Evolutionary conservation across 2,329 filamentous ascomycete genomes (phyloP), one percentile per base, ranked within the genome.

Genomic region (Sclerotinia subarctica): DNA sequence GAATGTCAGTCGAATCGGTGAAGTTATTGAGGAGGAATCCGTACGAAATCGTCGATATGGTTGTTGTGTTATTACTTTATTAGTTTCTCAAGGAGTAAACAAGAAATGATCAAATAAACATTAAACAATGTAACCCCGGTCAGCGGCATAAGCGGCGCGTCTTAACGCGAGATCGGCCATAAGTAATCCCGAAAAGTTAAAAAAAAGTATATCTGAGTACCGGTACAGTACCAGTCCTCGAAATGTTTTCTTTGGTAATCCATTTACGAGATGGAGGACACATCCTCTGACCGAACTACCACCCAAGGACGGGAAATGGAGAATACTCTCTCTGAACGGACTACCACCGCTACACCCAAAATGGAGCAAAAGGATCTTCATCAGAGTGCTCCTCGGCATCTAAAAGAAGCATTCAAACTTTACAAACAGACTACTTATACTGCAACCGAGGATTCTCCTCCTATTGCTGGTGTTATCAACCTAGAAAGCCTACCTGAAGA

Each of bases 371-470:
- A 94, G 3, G 90, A 96, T 78, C 89, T 93, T 38, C 87, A 94
- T 77, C 88, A 93, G 78, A 88, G 89, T 73, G 92, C 93, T 1
- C 91, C 93, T 3, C 86, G 88, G 17, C 78, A 82, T 62, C 82
- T 97, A 72, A 88, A 89, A 70, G 81, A 84, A 57, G 81, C 88
- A 66, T 97, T 93, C 86, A 97, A 97, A 78, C 81, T 80, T 53
- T 92, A 66, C 65, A 53, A 54, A 73, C 70, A 71, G 72, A 69
- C 46, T 63, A 68, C 46, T 49, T 62, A 67, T 38, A n/a, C 26
- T 29, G 13, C 53, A 24, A 38, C 21, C 3, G 32, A 49, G 44
- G 35, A 59, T 26, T 47, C 53, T 57, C 44, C 38, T n/a, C 52
- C 56, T 60, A 19, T 21, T 32, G 13, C 29, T 21, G 32, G 29